These are phyloP conservation scores for Colletotrichum spinosum DNA, from an alignment of 2,329 filamentous ascomycete genomes.

Conservation along the genomic window DNA sequence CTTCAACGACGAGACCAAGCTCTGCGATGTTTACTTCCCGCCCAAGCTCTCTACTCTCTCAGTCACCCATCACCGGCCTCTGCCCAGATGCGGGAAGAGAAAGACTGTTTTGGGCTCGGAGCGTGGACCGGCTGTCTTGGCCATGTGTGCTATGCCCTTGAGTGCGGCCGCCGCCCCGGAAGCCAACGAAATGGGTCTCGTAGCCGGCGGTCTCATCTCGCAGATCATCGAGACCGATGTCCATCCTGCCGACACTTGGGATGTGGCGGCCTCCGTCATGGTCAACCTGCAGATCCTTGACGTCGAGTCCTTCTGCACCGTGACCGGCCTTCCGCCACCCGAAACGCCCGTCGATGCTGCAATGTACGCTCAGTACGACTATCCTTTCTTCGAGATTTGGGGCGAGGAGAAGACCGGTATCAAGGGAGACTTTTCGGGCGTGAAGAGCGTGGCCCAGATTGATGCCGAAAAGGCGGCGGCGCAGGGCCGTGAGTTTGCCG, in stretches of 20 bases:
- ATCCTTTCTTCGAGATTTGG: conserved; percentile 51
- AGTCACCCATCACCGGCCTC: conserved; percentile 1
- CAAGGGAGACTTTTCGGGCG: conserved; percentile 36
- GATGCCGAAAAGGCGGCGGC: conserved; percentile 31
- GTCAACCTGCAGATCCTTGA: conserved; percentile 56
- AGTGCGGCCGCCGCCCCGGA: conserved; percentile 9
- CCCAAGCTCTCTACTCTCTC: conserved; percentile 24
- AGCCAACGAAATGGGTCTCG: conserved; percentile 49
- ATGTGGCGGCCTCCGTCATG: conserved; percentile 41
- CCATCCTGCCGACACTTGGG: conserved; percentile 43
- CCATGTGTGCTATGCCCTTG: too few relatives aligned
- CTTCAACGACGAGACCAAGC: conserved; percentile 20
- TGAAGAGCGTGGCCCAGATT: conserved; percentile 39
- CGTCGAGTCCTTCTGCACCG: conserved; percentile 44
- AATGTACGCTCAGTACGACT: conserved; percentile 46
- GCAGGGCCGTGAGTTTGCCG: conserved; percentile 17
- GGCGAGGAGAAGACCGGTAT: conserved; percentile 37
- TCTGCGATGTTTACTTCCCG: conserved; percentile 38
- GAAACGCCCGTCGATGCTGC: conserved; percentile 47
- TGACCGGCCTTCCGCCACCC: conserved; percentile 50
- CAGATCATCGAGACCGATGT: conserved; percentile 51
- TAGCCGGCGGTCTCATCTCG: conserved; percentile 53
- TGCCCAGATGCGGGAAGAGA: neutral
- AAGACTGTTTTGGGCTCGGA: neutral
- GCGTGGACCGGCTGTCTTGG: neutral